phyloP scores from a whole-genome alignment of 2,329 filamentous ascomycete species.

The Escovopsis sp. region DNA sequence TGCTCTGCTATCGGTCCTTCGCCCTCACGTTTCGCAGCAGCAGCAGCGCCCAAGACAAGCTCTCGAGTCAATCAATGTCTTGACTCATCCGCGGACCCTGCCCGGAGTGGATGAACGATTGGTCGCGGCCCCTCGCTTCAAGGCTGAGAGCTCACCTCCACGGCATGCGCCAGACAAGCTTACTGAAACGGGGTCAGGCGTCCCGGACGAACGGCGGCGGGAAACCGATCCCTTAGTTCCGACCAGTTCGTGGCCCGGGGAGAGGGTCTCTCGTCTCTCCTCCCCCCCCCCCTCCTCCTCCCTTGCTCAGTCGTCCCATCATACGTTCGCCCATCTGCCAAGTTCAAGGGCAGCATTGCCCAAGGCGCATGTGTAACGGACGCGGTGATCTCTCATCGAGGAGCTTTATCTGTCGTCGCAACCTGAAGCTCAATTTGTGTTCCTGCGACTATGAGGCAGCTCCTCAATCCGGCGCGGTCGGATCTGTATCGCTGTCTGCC shows the following conservation, averaged over 20 bases:
- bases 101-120: neutral
- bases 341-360: neutral
- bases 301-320: neutral
- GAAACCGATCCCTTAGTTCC: neutral
- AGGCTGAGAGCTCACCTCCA: neutral
- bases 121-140: neutral
- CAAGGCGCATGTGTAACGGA: neutral
- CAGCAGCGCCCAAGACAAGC: neutral
- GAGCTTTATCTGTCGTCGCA: neutral
- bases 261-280: neutral
- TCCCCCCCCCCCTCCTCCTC: too few relatives aligned
- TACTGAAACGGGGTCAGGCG: neutral
- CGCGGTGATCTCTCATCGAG: neutral
- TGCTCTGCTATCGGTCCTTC: too few relatives aligned
- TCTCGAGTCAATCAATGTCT: neutral
- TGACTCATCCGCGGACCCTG: neutral
- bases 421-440: too few relatives aligned
- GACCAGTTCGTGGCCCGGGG: neutral
- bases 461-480: neutral
- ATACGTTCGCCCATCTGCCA: neutral
- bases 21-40: too few relatives aligned
- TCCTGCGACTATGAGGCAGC: neutral
- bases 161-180: neutral
- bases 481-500: neutral
- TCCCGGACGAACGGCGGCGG: neutral